Conservation (phyloP, 2,329 filamentous ascomycete species). For the Fusarium chuoi region DNA sequence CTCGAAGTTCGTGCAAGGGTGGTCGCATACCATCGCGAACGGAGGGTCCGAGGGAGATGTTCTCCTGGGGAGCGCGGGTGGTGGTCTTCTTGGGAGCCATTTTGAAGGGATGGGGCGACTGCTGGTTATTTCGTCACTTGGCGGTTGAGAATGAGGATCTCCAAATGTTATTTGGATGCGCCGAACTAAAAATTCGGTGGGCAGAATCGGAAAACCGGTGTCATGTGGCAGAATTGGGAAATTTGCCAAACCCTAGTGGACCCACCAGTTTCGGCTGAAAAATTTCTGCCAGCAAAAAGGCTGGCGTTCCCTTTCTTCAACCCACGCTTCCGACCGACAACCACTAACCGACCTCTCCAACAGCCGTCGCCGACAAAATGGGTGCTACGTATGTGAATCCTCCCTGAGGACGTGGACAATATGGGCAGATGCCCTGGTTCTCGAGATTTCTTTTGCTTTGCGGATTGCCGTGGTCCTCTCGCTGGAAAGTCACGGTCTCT, state of each 20-base stretch:
- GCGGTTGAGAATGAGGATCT: constrained; percentile 49
- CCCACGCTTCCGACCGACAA: constrained; percentile 47
- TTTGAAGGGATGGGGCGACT: constrained; percentile 58
- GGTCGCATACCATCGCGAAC: constrained; percentile 84
- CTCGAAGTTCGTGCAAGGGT: constrained; percentile 3
- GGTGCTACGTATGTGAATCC: constrained; percentile 64
- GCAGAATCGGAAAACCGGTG: too few relatives aligned
- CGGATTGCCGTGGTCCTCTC: constrained; percentile 88
- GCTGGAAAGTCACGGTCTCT: constrained; percentile 66
- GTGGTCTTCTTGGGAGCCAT: constrained; percentile 96
- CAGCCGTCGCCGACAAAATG: constrained; percentile 56
- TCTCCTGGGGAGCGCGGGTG: constrained; percentile 84
- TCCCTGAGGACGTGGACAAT: constrained; percentile 49
- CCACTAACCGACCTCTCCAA: constrained; percentile 53
- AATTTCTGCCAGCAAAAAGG: constrained; percentile 23
- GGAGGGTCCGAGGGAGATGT: constrained; percentile 97
- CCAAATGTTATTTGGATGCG: constrained; percentile 41
- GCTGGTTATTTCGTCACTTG: constrained; percentile 50
- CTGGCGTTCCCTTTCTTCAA: constrained; percentile 5
- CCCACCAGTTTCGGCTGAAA: constrained; percentile 37
- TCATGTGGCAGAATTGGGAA: too few relatives aligned
- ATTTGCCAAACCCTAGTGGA: constrained; percentile 52
- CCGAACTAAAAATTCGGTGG: too few relatives aligned
- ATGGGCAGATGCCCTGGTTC: constrained; percentile 57
- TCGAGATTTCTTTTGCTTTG: constrained; percentile 60